Evolutionary conservation across 2,329 filamentous ascomycete species (phyloP), one percentile per base, ranked within the genome.

Genomic region (Penicillium sp.): DNA sequence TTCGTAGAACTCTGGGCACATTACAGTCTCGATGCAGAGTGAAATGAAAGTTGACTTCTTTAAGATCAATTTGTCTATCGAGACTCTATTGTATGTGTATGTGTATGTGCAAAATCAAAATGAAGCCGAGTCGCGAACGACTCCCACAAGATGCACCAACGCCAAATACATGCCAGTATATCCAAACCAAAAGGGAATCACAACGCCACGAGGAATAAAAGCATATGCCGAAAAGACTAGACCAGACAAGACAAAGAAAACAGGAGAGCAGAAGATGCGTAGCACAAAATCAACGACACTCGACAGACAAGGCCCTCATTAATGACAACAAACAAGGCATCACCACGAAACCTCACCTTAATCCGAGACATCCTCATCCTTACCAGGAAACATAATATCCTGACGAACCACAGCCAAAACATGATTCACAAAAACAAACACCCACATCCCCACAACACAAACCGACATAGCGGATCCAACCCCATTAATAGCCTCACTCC

Each of bases 361-460:
- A 0, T 76, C 73, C 6, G 67, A 72, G 12, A 72, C 80, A 64
- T 88, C 86, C 68, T 88, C 86, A 63, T 88, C 86, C 68, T 83
- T 86, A 0, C 86, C 86, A 4, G 85, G 84, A 75, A 82, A 87
- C 66, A 88, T 76, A 19, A 89, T 83, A 53, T 86, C 80, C 51
- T 81, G 77, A 17, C 76, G 78, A 65, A 75, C 72, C 30, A 89
- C 76, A 1, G 85, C 86, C 26, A 79, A 75, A 2, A 85, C 69
- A 68, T 86, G 82, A 45, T 79, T 78, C 22, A 77, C 73, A 10
- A 83, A 78, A 26, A 86, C 82, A 65, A 85, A 79, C 1, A 86
- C 53, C 83, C 86, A 89, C 71, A 85, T 82, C 15, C 77, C 72
- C 7, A 88, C 79, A 56, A 89, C 72, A 15, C 83, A 65, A 22